These are phyloP conservation scores for Fagopyrum tataricum DNA, from an alignment of 148 eudicot species.

Conservation along the genomic window DNA sequence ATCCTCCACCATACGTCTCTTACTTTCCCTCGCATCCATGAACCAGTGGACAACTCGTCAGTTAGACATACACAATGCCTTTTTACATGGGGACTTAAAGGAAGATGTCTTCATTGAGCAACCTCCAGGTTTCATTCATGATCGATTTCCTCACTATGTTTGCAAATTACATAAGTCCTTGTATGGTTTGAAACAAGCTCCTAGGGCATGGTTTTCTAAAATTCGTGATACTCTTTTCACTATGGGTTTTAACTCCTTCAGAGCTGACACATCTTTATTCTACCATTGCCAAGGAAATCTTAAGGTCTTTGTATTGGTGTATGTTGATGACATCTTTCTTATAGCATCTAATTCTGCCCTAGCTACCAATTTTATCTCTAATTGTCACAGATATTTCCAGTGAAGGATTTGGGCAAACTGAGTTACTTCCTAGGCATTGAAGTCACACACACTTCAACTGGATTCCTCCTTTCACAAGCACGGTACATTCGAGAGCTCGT, in stretches of 20 bases:
- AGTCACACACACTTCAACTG: too few relatives aligned
- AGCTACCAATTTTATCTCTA: too few relatives aligned
- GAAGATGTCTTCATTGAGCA: too few relatives aligned
- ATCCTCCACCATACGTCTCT: too few relatives aligned
- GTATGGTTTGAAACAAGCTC: not conserved
- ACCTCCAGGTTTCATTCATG: not conserved
- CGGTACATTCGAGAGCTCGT: too few relatives aligned
- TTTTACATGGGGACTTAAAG: not conserved
- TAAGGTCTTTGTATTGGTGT: not conserved
- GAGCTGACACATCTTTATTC: not conserved
- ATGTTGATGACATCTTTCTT: not conserved
- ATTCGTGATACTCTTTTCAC: not conserved
- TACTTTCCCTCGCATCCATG: too few relatives aligned
- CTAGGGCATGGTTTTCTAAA: not conserved
- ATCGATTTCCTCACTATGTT: too few relatives aligned
- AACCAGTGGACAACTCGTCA: not conserved
- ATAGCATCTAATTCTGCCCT: not conserved
- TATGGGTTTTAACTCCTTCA: not conserved
- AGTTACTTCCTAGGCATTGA: too few relatives aligned
- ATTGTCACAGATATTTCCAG: too few relatives aligned
- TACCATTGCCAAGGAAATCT: not conserved
- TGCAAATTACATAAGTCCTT: not conserved
- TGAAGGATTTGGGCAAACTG: too few relatives aligned
- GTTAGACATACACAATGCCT: not conserved
- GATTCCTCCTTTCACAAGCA: too few relatives aligned